These are phyloP conservation scores for Pestalotiopsis sp. DNA, from an alignment of 2,329 filamentous ascomycete species.

Conservation along the genomic window DNA sequence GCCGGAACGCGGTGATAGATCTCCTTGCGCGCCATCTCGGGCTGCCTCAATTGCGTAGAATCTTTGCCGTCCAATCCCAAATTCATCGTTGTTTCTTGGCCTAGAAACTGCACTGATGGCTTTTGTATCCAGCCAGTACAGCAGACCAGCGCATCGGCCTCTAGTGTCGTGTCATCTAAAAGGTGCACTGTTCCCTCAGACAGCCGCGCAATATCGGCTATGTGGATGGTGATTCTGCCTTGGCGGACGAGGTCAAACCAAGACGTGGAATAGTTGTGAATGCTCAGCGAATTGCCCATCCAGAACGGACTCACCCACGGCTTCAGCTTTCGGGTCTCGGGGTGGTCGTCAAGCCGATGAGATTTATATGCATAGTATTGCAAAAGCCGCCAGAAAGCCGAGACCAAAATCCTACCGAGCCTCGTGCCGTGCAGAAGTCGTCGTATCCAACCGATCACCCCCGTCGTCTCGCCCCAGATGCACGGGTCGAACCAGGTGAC, in stretches of 20 bases:
- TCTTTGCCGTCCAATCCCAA: not conserved
- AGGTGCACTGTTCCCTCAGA: constrained; percentile 12
- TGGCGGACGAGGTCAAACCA: constrained; percentile 16
- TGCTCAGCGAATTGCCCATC: constrained; percentile 18
- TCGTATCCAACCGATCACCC: not conserved
- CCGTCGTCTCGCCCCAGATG: not conserved
- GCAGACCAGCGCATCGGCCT: constrained; percentile 14
- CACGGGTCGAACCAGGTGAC: constrained; percentile 17
- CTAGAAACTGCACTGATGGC: constrained; percentile 13
- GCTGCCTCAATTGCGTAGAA: not conserved
- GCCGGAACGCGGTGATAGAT: not conserved
- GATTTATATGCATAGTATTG: constrained; percentile 5
- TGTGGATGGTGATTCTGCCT: constrained; percentile 15
- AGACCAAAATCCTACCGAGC: constrained; percentile 10
- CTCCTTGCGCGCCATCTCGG: not conserved
- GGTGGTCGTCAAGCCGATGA: constrained; percentile 8
- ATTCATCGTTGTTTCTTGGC: not conserved
- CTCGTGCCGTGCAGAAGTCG: constrained; percentile 1
- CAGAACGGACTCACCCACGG: constrained; percentile 17
- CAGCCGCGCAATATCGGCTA: constrained; percentile 13
- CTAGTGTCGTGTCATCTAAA: constrained; percentile 10
- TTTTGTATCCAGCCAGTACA: constrained; percentile 16
- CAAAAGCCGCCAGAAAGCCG: constrained; percentile 12
- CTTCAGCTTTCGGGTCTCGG: constrained; percentile 1
- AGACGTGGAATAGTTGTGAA: constrained; percentile 17